phyloP scores from a whole-genome alignment of 345 rosid species.

The Clausena lansium region DNA sequence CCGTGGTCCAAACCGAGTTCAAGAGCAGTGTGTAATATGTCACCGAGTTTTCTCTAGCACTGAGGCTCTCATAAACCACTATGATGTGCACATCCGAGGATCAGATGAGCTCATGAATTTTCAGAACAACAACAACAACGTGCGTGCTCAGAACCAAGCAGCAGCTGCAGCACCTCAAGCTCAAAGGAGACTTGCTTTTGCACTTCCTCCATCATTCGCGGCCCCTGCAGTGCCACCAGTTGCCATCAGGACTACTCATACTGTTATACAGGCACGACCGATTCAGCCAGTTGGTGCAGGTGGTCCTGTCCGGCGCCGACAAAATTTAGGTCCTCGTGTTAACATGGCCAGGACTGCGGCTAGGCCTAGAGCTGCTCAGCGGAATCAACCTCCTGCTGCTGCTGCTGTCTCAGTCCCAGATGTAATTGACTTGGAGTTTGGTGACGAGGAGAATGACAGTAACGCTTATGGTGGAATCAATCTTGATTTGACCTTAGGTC shows the following conservation, averaged over 20 bases:
- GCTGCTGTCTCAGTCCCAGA: neutral
- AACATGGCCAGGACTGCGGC: neutral
- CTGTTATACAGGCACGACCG: neutral
- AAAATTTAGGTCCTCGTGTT: neutral
- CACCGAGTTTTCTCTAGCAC: neutral
- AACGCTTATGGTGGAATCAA: neutral
- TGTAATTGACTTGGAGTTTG: constrained; percentile 2
- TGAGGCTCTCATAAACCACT: constrained; percentile 1
- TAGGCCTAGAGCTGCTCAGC: neutral
- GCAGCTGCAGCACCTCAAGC: neutral
- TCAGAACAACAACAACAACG: neutral
- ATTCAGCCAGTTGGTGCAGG: too few species aligned
- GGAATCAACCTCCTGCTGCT: neutral
- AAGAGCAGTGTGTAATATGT: neutral
- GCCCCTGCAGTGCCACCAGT: too few species aligned
- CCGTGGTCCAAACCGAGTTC: neutral
- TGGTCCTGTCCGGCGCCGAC: neutral
- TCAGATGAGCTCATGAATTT: neutral
- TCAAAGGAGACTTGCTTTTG: neutral
- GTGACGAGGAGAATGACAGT: neutral
- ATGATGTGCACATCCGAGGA: neutral
- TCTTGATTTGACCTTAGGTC: constrained; percentile 9
- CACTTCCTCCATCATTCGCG: too few species aligned
- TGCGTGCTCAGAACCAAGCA: too few species aligned
- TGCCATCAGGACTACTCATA: neutral